Conservation (phyloP, 75 land plant species). For the Isoetes taiwanensis region DNA sequence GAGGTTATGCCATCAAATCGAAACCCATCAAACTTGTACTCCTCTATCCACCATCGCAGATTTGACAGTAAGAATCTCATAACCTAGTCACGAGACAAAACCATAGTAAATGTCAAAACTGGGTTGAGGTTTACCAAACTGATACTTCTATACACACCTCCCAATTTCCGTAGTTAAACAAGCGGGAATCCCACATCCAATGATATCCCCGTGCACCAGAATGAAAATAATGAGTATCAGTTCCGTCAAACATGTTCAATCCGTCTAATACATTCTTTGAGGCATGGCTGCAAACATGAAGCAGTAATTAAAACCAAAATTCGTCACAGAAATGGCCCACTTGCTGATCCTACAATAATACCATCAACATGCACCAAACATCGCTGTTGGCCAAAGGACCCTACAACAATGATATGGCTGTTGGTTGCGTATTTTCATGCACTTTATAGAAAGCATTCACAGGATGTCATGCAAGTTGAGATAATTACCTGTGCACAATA, state of each 20-base stretch:
- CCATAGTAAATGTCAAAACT: constrained; percentile 1
- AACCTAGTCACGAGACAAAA: constrained; percentile 41
- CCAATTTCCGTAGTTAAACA: constrained; percentile 87
- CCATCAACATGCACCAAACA: no score
- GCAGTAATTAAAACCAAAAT: background rate
- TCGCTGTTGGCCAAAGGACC: no score
- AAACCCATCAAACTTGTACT: constrained; percentile 90
- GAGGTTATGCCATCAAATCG: constrained; percentile 96
- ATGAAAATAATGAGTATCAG: constrained; percentile 81
- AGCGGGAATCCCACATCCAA: constrained; percentile 98
- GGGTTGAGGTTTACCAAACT: no score
- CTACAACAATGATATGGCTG: no score
- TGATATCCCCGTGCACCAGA: constrained; percentile 80
- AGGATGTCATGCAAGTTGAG: background rate
- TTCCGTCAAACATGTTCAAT: constrained; percentile 87
- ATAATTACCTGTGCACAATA: constrained; percentile 72
- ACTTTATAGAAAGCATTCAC: no score
- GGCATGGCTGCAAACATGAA: constrained; percentile 47
- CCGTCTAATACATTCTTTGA: constrained; percentile 88
- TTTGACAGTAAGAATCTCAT: constrained; percentile 74
- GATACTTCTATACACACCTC: constrained; percentile 32
- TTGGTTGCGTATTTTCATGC: no score
- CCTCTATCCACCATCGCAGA: constrained; percentile 95
- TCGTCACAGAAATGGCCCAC: no score
- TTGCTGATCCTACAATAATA: no score